phyloP scores from a whole-genome alignment of 176 grass and related monocot genomes.

The Typha latifolia region DNA sequence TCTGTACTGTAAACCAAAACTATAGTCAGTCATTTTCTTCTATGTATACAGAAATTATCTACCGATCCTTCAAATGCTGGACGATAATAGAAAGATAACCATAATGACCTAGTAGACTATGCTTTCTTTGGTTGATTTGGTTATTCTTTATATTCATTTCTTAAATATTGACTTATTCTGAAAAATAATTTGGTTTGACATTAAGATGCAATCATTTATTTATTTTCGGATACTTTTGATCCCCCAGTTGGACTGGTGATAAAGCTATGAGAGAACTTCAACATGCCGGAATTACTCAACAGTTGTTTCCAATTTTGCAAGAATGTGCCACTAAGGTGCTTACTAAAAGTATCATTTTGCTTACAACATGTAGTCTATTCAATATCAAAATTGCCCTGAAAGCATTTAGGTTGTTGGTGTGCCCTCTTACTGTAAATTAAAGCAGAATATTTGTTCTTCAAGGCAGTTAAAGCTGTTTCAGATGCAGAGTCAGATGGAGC shows the following conservation, averaged over 20 bases:
- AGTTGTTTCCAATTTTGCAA: conserved; percentile 57
- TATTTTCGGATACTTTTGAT: not conserved
- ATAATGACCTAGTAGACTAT: too few relatives aligned
- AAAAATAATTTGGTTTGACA: too few relatives aligned
- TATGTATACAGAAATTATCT: too few relatives aligned
- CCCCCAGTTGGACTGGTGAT: conserved; percentile 83
- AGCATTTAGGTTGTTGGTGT: not conserved
- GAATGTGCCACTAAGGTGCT: conserved; percentile 85
- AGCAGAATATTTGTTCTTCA: conserved; percentile 1
- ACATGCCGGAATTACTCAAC: conserved; percentile 55
- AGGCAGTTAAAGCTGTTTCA: conserved; percentile 84
- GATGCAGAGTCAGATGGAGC: conserved; percentile 59
- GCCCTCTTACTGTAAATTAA: conserved; percentile 2
- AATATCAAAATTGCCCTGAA: not conserved
- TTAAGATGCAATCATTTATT: not conserved
- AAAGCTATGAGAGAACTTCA: conserved; percentile 69
- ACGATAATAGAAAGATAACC: too few relatives aligned
- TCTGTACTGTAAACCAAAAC: too few relatives aligned
- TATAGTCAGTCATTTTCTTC: too few relatives aligned
- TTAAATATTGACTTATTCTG: too few relatives aligned
- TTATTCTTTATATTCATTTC: too few relatives aligned
- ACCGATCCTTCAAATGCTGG: too few relatives aligned
- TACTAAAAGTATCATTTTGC: not conserved
- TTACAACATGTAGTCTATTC: not conserved
- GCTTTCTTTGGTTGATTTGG: too few relatives aligned